These are phyloP conservation scores for Alloteropsis semialata DNA, from an alignment of 176 grass and related monocot species.

Conservation along the genomic window DNA sequence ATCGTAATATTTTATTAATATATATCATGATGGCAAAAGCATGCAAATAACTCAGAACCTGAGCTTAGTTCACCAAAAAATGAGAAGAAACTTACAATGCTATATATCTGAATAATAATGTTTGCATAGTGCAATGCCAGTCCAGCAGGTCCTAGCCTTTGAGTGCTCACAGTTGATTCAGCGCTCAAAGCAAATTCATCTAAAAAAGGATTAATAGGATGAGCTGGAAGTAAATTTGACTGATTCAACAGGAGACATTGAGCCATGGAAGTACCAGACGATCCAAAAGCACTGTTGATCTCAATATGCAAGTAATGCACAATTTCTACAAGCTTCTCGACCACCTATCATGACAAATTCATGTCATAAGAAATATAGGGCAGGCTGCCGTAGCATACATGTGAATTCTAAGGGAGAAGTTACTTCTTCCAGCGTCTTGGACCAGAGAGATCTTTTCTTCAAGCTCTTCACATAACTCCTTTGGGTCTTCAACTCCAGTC, in stretches of 20 bases:
- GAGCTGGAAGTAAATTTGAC: constrained; percentile 3
- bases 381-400: neutral
- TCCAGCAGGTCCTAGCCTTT: constrained; percentile 65
- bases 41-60: constrained; percentile 19
- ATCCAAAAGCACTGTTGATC: constrained; percentile 59
- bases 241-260: constrained; percentile 15
- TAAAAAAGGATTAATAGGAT: constrained; percentile 26
- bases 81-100: constrained; percentile 58
- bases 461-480: constrained; percentile 82
- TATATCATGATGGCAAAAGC: neutral
- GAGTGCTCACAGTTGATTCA: constrained; percentile 35
- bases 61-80: neutral
- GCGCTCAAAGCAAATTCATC: constrained; percentile 49
- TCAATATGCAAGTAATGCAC: constrained; percentile 84
- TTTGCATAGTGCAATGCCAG: constrained; percentile 89
- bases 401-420: constrained; percentile 13
- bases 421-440: constrained; percentile 83
- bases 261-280: constrained; percentile 54
- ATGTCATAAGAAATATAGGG: constrained; percentile 21
- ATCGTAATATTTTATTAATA: neutral
- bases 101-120: constrained; percentile 77
- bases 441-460: constrained; percentile 97
- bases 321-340: constrained; percentile 88
- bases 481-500: constrained; percentile 83
- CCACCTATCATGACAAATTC: constrained; percentile 55